Conservation (phyloP, 306 rosid species). For the Argentina anserina region DNA sequence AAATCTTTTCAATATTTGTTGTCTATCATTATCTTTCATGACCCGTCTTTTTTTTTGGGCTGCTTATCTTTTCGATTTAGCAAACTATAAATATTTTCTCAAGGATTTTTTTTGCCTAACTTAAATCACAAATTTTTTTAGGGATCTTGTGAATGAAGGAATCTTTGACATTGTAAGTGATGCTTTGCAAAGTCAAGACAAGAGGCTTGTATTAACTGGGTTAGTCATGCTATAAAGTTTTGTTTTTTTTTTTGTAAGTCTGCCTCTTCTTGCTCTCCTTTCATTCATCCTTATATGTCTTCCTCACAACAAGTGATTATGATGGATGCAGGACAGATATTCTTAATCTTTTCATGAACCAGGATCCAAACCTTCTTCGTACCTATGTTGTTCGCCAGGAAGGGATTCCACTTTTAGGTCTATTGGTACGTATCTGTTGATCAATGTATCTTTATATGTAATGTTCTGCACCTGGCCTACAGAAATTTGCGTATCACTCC, state of each 20-base stretch:
- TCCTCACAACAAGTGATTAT: slow-evolving; percentile 45
- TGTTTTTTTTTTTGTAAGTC: slow-evolving; percentile 20
- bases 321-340: slow-evolving; percentile 98
- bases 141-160: slow-evolving; percentile 96
- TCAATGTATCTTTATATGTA: slow-evolving; percentile 2
- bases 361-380: slow-evolving; percentile 92
- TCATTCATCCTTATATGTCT: neutral
- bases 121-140: slow-evolving; percentile 29
- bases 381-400: slow-evolving; percentile 87
- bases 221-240: slow-evolving; percentile 36
- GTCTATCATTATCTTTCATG: slow-evolving; percentile 2
- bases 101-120: slow-evolving; percentile 12
- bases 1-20: slow-evolving; percentile 15
- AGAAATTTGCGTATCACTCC: neutral
- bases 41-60: slow-evolving; percentile 1
- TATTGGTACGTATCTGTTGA: slow-evolving; percentile 51
- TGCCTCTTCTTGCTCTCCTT: slow-evolving; percentile 15
- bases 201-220: slow-evolving; percentile 88
- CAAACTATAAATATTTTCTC: slow-evolving; percentile 5
- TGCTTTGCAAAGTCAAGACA: slow-evolving; percentile 78
- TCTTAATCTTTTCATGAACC: slow-evolving; percentile 93
- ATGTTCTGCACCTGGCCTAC: slow-evolving; percentile 12
- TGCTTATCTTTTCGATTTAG: slow-evolving; percentile 9
- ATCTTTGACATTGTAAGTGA: slow-evolving; percentile 73
- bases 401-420: slow-evolving; percentile 80